Base-by-base conservation (phyloP, 352 stramenopile species). In the Globisporangium emineosum region DNA sequence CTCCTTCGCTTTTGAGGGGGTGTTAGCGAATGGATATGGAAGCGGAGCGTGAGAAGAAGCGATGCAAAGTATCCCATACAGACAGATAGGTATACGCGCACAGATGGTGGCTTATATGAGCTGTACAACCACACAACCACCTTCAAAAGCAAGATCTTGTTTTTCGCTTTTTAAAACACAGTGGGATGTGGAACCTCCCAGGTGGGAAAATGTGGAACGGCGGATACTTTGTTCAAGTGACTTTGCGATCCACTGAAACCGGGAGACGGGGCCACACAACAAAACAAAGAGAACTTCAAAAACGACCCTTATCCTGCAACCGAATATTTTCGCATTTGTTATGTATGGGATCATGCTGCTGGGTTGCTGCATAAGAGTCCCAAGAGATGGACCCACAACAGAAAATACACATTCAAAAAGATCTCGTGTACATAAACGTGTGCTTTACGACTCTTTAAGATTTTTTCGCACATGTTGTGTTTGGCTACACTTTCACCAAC, bases 181-280 rank as follows among this genome's bases (percentile, higher is more conserved):
- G 40, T 47, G 40, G 40, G 40, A 47, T n/a, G n/a, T n/a, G n/a
- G n/a, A n/a, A n/a, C n/a, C n/a, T n/a, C n/a, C n/a, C n/a, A n/a
- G n/a, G n/a, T n/a, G n/a, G n/a, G n/a, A n/a, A n/a, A n/a, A n/a
- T n/a, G 51, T 2, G 17, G 12, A n/a, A 8, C 0, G 7, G 29
- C 19, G n/a, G n/a, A 57, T 40, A 57, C 51, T 42, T 57, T 57
- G 29, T 40, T 19, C 51, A 57, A 57, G 27, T 57, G 29, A 56
- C 17, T 43, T 15, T 21, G 12, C 50, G 49, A 15, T 13, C 25
- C 25, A 56, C 50, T 56, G 50, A 56, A 56, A 56, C 51, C 9
- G 40, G 40, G 40, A 47, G 40, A 47, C 40, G 40, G 17, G 40
- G 40, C 1, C n/a, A 19, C 19, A n/a, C 15, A 13, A 19, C 19